Evolutionary conservation across 768 basidiomycete species (phyloP).

Genomic region (Russula olivacea): DNA sequence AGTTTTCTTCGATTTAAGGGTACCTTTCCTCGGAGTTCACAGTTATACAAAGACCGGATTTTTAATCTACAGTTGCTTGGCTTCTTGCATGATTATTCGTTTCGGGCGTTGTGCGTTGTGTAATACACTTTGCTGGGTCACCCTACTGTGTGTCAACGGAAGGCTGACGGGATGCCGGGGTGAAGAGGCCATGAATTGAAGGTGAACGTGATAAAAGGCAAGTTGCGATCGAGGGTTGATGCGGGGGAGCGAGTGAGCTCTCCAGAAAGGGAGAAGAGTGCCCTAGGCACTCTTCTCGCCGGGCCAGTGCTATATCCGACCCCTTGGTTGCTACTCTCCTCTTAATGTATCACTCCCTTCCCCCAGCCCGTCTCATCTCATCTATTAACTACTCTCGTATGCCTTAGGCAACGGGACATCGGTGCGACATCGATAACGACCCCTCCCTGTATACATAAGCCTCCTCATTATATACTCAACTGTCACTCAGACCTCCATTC

Average conservation of each 20-base stretch:
- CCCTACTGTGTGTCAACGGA: not conserved
- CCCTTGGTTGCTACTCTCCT: not conserved
- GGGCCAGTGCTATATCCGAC: not conserved
- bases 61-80: slow-evolving; percentile 4
- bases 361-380: slow-evolving; percentile 6
- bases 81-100: slow-evolving; percentile 6
- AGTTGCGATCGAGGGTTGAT: too few relatives aligned
- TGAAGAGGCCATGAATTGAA: too few relatives aligned
- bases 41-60: slow-evolving; percentile 10
- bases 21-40: not conserved
- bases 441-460: slow-evolving; percentile 45
- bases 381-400: slow-evolving; percentile 12
- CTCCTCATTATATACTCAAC: slow-evolving; percentile 1
- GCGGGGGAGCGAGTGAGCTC: not conserved
- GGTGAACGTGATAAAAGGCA: not conserved
- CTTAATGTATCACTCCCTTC: slow-evolving; percentile 12
- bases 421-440: slow-evolving; percentile 47
- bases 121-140: slow-evolving; percentile 9
- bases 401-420: slow-evolving; percentile 37
- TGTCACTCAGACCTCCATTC: slow-evolving; percentile 6
- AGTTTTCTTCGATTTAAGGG: slow-evolving; percentile 1
- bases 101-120: slow-evolving; percentile 8
- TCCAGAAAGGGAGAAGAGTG: not conserved
- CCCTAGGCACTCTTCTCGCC: not conserved
- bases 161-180: not conserved